A percentile compares a stretch with the other conserved stretches of the same genome.
Conservation (phyloP, 73 alveolate genomes). For the Stentor roeselii region DNA sequence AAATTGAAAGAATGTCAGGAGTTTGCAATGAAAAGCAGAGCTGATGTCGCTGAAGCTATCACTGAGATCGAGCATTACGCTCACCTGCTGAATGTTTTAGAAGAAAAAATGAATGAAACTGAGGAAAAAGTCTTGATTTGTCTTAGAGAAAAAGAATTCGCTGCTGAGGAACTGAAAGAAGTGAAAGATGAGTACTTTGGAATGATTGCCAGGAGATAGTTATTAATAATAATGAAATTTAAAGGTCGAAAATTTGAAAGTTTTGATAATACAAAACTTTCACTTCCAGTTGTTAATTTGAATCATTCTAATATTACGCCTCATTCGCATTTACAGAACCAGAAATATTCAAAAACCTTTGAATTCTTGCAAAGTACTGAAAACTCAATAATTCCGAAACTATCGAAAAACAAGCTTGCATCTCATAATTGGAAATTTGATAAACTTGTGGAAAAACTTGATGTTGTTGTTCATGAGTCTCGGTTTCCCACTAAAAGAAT, state of each 20-base stretch:
- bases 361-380: too few relatives aligned
- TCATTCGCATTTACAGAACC: too few relatives aligned
- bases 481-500: background rate
- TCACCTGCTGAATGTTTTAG: background rate
- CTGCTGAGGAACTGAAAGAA: background rate
- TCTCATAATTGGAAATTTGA: conserved; percentile 11
- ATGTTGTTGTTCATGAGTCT: background rate
- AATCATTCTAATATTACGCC: too few relatives aligned
- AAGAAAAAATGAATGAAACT: conserved; percentile 14
- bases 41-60: background rate
- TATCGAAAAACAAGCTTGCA: too few relatives aligned
- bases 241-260: too few relatives aligned
- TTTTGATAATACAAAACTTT: too few relatives aligned
- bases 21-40: conserved; percentile 2
- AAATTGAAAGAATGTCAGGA: background rate
- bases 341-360: too few relatives aligned
- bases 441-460: background rate
- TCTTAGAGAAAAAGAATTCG: background rate
- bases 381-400: too few relatives aligned
- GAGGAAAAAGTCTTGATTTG: background rate
- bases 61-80: conserved; percentile 19
- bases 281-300: too few relatives aligned
- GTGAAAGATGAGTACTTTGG: background rate
- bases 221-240: too few relatives aligned
- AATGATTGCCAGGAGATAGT: background rate